Conservation (phyloP, 2,329 filamentous ascomycete species). For the Aspergillus felis region DNA sequence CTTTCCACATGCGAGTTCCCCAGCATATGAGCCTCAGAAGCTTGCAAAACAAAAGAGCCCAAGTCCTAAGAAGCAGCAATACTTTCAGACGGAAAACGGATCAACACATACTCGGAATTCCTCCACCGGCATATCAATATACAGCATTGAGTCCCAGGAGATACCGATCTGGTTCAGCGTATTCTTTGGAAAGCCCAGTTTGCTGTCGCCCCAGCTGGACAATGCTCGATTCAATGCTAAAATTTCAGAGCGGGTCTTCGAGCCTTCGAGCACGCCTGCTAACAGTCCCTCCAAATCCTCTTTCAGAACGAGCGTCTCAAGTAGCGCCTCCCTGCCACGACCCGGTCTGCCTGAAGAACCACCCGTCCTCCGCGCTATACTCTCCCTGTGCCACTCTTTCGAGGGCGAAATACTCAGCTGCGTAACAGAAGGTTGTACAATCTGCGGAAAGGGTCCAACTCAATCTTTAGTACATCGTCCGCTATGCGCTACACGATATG, state of each 20-base stretch:
- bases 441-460: background rate
- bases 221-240: constrained; percentile 3
- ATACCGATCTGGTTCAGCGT: constrained; percentile 5
- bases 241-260: background rate
- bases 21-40: background rate
- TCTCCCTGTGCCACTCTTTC: background rate
- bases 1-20: background rate
- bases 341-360: background rate
- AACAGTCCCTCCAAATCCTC: background rate
- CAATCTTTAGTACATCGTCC: constrained; percentile 1
- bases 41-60: background rate
- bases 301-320: background rate
- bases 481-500: constrained; percentile 2
- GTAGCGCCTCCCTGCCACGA: background rate
- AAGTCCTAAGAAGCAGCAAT: background rate
- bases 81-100: background rate
- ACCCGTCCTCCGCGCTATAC: background rate
- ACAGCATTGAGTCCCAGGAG: background rate
- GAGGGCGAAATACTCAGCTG: background rate
- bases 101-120: background rate
- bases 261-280: background rate
- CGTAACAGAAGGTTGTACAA: background rate
- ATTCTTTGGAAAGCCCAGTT: constrained; percentile 1
- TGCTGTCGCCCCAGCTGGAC: background rate
- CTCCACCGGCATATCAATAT: background rate